Conservation (phyloP, 108 stramenopile genomes). For the Cyclotella kingstonii region DNA sequence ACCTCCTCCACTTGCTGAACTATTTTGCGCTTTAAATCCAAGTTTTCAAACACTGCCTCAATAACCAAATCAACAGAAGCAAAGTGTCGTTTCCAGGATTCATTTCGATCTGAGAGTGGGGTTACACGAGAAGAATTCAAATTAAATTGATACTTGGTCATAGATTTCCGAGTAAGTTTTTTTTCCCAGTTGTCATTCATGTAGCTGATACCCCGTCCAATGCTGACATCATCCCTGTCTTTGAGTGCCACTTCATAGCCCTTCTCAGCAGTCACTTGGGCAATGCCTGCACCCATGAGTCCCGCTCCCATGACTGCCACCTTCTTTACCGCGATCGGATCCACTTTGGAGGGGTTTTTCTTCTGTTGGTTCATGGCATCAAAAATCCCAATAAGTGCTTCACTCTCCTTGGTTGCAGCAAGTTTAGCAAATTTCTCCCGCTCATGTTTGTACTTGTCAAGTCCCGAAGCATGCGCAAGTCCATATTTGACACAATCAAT, state of each 20-base stretch:
- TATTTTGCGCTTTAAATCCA: conserved; percentile 93
- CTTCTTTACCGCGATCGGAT: conserved; percentile 68
- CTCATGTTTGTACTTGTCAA: conserved; percentile 84
- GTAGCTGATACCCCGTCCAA: conserved; percentile 85
- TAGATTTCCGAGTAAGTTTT: conserved; percentile 88
- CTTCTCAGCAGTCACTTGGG: conserved; percentile 97
- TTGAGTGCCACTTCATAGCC: conserved; percentile 92
- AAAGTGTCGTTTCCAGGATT: conserved; percentile 84
- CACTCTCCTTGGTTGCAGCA: conserved; percentile 93
- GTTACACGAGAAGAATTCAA: conserved; percentile 80
- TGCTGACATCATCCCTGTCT: conserved; percentile 86
- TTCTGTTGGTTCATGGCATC: conserved; percentile 95
- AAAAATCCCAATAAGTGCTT: conserved; percentile 94
- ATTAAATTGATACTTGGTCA: conserved; percentile 94
- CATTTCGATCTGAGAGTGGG: conserved; percentile 85
- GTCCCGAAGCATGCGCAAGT: conserved; percentile 61
- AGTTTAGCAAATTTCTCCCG: conserved; percentile 94
- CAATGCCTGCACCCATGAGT: conserved; percentile 99
- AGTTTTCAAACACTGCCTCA: conserved; percentile 98
- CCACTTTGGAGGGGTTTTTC: conserved; percentile 80
- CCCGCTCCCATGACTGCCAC: conserved; percentile 98
- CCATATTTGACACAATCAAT: conserved; percentile 92
- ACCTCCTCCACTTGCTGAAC: conserved; percentile 89
- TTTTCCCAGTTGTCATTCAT: conserved; percentile 93
- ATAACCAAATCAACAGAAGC: conserved; percentile 91